phyloP scores from a whole-genome alignment of 495 filamentous ascomycete genomes.

The Aspergillus steynii region DNA sequence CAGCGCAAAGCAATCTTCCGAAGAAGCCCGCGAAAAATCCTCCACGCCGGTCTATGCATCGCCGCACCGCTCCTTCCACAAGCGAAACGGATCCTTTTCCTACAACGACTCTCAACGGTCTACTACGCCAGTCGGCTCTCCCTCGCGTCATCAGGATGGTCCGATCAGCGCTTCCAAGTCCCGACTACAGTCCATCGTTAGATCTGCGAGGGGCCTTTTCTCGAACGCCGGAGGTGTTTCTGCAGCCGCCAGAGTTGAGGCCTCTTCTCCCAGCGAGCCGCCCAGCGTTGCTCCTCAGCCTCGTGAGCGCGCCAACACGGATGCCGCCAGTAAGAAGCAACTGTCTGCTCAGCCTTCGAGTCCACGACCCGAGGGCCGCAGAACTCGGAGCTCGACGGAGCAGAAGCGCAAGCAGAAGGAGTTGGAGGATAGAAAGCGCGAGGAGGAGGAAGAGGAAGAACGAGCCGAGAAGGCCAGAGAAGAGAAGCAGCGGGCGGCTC shows the following conservation, averaged over 20 bases:
- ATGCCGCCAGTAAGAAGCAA: constrained; percentile 13
- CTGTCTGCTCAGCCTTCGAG: constrained; percentile 28
- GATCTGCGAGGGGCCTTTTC: constrained; percentile 79
- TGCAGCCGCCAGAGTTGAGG: constrained; percentile 70
- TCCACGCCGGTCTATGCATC: constrained; percentile 45
- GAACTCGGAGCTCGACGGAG: constrained; percentile 75
- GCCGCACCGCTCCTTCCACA: constrained; percentile 49
- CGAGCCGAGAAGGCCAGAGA: constrained; percentile 58
- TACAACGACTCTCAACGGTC: constrained; percentile 52
- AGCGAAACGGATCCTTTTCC: constrained; percentile 66
- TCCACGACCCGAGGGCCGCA: constrained; percentile 51
- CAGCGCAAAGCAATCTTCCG: constrained; percentile 17
- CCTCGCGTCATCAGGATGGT: constrained; percentile 66
- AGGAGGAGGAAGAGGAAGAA: constrained; percentile 46
- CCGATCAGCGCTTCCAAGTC: constrained; percentile 86
- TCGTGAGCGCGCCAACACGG: constrained; percentile 18
- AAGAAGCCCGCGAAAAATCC: constrained; percentile 43
- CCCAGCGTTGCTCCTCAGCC: constrained; percentile 22
- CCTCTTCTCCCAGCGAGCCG: constrained; percentile 42
- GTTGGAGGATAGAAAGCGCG: constrained; percentile 55
- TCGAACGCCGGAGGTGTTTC: constrained; percentile 76
- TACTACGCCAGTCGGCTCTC: constrained; percentile 71
- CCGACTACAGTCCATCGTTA: constrained; percentile 82
- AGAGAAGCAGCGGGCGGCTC: constrained; percentile 51
- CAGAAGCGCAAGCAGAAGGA: constrained; percentile 64